Evolutionary conservation across 1,139 yeast species (phyloP).

Genomic region (Debaryomycetaceae sp.): DNA sequence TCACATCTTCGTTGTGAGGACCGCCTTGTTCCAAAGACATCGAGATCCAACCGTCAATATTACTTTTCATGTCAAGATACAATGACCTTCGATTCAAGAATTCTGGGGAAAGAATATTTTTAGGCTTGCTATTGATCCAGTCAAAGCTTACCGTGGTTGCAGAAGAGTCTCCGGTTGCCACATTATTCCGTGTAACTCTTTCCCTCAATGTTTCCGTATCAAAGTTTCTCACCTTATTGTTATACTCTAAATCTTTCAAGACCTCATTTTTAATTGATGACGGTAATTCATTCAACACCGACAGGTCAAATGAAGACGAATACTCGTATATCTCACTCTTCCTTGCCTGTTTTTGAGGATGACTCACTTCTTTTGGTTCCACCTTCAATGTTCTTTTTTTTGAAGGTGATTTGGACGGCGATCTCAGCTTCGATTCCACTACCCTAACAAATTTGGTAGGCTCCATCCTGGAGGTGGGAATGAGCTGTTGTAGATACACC

Average conservation of each 20-base stretch:
- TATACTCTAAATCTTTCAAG: constrained; percentile 34
- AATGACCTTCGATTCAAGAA: constrained; percentile 31
- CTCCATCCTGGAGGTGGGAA: constrained; percentile 31
- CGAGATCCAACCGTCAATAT: constrained; percentile 48
- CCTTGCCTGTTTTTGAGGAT: constrained; percentile 13
- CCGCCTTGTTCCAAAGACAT: constrained; percentile 44
- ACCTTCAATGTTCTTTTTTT: constrained; percentile 5
- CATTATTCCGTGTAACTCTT: constrained; percentile 21
- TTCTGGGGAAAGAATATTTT: constrained; percentile 22
- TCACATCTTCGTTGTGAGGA: constrained; percentile 58
- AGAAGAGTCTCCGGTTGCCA: constrained; percentile 10
- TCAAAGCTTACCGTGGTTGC: constrained; percentile 19
- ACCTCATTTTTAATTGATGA: constrained; percentile 40
- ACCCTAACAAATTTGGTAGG: constrained; percentile 34
- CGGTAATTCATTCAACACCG: constrained; percentile 46
- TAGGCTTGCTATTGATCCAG: constrained; percentile 23
- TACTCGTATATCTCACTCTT: constrained; percentile 14
- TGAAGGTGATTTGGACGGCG: constrained; percentile 7
- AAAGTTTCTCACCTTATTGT: constrained; percentile 23
- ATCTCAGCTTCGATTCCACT: constrained; percentile 28
- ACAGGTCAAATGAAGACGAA: constrained; percentile 32
- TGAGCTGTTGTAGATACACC: constrained; percentile 38
- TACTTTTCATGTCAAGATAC: constrained; percentile 29
- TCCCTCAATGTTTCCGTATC: constrained; percentile 30
- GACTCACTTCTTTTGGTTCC: constrained; percentile 7